Conservation (phyloP, 192 early-diverging fungal species). For the Coemansia javaensis region DNA sequence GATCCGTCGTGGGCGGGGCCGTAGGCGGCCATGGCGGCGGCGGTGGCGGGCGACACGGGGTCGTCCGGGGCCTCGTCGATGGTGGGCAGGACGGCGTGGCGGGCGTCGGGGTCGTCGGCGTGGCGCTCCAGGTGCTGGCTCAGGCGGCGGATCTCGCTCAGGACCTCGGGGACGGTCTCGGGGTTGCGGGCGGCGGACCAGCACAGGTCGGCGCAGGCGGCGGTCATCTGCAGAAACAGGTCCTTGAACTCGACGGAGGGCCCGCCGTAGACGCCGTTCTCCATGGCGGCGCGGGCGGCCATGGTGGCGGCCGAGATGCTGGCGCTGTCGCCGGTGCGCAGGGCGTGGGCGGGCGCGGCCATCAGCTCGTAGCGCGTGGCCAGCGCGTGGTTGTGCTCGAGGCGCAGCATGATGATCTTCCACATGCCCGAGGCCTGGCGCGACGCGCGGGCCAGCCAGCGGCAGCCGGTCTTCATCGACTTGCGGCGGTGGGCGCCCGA, state of each 20-base stretch:
- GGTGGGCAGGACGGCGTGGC: constrained; percentile 12
- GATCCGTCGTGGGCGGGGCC: constrained; percentile 13
- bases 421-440: constrained; percentile 50
- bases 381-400: constrained; percentile 50
- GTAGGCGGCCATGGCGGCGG: background rate
- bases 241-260: constrained; percentile 42
- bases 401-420: constrained; percentile 50
- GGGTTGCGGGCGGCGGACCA: constrained; percentile 49
- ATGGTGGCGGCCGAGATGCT: constrained; percentile 32
- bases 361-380: constrained; percentile 32
- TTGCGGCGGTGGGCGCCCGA: constrained; percentile 51
- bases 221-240: constrained; percentile 43
- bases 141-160: constrained; percentile 46
- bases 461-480: constrained; percentile 51
- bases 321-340: constrained; percentile 36
- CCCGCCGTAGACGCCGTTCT: constrained; percentile 26
- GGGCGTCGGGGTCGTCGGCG: background rate
- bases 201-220: constrained; percentile 45
- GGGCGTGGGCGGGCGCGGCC: background rate
- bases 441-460: constrained; percentile 51
- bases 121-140: constrained; percentile 38
- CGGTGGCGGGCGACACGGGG: background rate
- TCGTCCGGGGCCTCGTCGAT: constrained; percentile 14
- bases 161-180: constrained; percentile 36
- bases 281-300: constrained; percentile 30